A percentile compares a stretch with the other conserved stretches of the same genome.
Conservation (phyloP, 306 rosid genomes). For the Fagus sylvatica region DNA sequence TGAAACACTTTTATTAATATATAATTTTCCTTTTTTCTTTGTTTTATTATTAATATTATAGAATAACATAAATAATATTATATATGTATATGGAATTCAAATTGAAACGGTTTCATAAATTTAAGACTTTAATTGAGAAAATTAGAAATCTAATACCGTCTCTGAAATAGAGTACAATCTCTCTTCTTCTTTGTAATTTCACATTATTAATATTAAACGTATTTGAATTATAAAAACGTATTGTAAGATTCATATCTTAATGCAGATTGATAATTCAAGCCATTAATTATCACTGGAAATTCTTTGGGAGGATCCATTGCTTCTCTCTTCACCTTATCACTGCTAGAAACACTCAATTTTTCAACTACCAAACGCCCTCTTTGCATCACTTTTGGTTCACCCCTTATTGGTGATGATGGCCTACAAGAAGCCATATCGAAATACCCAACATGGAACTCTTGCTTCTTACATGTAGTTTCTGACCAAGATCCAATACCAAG, state of each 20-base stretch:
- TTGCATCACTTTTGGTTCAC: constrained; percentile 79
- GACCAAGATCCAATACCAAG: constrained; percentile 44
- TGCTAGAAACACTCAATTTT: constrained; percentile 31
- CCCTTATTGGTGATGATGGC: constrained; percentile 48
- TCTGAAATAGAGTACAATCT: too few species aligned
- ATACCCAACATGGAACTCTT: constrained; percentile 55
- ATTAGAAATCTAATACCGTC: too few species aligned
- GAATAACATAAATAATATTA: too few species aligned
- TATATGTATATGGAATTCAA: too few species aligned
- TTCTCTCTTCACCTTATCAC: constrained; percentile 60
- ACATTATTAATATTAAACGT: too few species aligned
- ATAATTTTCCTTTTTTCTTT: too few species aligned
- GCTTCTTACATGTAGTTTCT: constrained; percentile 62
- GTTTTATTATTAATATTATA: too few species aligned
- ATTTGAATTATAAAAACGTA: too few species aligned
- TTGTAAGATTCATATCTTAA: not conserved
- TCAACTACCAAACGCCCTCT: constrained; percentile 44
- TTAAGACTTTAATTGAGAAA: too few species aligned
- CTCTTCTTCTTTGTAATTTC: too few species aligned
- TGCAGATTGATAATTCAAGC: constrained; percentile 26
- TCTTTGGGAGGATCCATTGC: constrained; percentile 69
- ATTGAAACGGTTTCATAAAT: too few species aligned
- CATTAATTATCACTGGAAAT: constrained; percentile 58
- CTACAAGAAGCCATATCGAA: constrained; percentile 41
- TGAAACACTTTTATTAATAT: too few species aligned